Evolutionary conservation across 495 filamentous ascomycete genomes (phyloP), one percentile per base, ranked within the genome.

Genomic region (Amorphotheca resinae): DNA sequence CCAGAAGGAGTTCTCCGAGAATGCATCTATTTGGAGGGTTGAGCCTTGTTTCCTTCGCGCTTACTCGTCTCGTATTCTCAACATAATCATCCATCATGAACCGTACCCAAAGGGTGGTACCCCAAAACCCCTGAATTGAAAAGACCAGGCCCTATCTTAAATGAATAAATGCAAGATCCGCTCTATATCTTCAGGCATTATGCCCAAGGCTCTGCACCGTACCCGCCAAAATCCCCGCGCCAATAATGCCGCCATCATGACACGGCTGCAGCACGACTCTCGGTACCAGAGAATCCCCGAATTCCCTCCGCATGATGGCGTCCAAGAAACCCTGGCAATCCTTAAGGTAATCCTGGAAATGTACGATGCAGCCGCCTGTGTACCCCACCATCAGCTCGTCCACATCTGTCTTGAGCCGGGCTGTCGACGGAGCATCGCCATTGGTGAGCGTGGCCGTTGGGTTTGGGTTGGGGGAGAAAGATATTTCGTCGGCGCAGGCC

Each of bases 331-430:
- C 53, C 56, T 85, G 80, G 45, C 79, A 82, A 51, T 78, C 77
- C 22, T 70, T 64, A 35, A 83, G 68, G 55, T 84, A 87, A 45
- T 77, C 64, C 14, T 82, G 82, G 50, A 86, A 87, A 50, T 82
- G 72, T 22, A 79, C 74, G 38, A 87, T 87, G 46, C 81, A 84
- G 15, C 82, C 81, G 6, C 83, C 83, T 0, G 83, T 85, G 49
- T 82, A 87, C 4, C 82, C 82, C 9, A 88, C 77, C 4, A 81
- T 74, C 35, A 88, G 59, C 50, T 84, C 77, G 32, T 81, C 67
- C 14, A 48, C 32, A 1, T 23, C 23, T 11, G 8, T 9, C 7
- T 25, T 31, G 18, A 22, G 3, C 8, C 23, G n/a, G 9, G 20
- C 15, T 12, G n/a, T 17, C 15, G 1, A 6, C 26, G 33, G 15